Conservation (phyloP, 495 filamentous ascomycete genomes). For the Elasticomyces elasticus region DNA sequence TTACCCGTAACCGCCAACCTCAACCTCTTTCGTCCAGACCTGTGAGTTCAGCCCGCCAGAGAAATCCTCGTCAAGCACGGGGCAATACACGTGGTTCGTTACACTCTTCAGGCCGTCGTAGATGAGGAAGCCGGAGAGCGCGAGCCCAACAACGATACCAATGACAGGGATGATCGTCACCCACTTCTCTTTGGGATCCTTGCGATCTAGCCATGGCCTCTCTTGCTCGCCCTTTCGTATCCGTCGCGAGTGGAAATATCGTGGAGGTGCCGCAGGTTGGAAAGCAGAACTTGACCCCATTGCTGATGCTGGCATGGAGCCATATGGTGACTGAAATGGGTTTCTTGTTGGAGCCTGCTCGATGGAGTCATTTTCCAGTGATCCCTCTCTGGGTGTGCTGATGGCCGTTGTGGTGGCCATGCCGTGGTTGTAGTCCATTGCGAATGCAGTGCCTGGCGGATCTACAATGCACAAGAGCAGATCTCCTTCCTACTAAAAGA, state of each 20-base stretch:
- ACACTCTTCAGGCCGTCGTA: constrained; percentile 62
- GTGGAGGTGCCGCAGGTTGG: constrained; percentile 25
- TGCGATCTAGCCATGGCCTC: constrained; percentile 57
- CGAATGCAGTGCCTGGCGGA: neutral
- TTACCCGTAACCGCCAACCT: constrained; percentile 77
- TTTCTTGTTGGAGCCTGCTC: constrained; percentile 30
- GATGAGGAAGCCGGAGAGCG: constrained; percentile 54
- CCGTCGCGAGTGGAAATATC: constrained; percentile 68
- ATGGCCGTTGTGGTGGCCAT: constrained; percentile 11
- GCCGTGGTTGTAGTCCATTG: constrained; percentile 8
- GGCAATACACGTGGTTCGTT: constrained; percentile 64
- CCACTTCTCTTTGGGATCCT: constrained; percentile 75
- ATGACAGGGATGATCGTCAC: constrained; percentile 66
- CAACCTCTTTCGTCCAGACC: constrained; percentile 68
- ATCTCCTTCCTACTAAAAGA: neutral
- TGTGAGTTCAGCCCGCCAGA: constrained; percentile 37
- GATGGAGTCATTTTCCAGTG: constrained; percentile 24
- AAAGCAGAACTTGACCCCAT: constrained; percentile 28
- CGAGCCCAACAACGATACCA: constrained; percentile 56
- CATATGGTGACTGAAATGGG: constrained; percentile 49
- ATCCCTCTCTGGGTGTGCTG: constrained; percentile 17
- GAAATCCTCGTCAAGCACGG: constrained; percentile 62
- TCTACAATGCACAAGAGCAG: neutral
- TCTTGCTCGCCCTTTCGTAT: constrained; percentile 60
- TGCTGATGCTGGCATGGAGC: constrained; percentile 44